Evolutionary conservation across 2,329 filamentous ascomycete genomes (phyloP), one percentile per base, ranked within the genome.

Genomic region (Pezicula neosporulosa): DNA sequence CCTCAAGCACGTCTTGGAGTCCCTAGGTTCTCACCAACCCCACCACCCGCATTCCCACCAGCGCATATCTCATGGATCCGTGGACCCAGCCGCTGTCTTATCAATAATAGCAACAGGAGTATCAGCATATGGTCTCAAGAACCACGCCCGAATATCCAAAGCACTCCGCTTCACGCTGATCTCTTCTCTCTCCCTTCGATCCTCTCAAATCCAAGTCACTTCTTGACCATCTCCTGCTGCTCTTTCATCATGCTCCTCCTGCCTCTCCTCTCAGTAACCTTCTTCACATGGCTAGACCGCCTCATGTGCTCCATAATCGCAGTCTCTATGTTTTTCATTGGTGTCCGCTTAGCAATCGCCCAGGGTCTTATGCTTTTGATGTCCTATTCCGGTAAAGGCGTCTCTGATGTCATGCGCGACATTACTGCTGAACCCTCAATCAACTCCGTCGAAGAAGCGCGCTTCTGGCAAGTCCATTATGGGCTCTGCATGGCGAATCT

Each of bases 381-480:
- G 93, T 93, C 88, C 3, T 97, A 95, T 67, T 60, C 54, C 7
- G 64, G 61, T 8, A 53, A 60, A 18, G 63, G 63, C 13, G 63
- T 68, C 33, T 48, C 49, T 27, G 84, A 86, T 19, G 86, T 96
- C n/a, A 77, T 97, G 62, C 81, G 82, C 50, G 90, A 96, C 67
- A 92, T 99, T 47, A 86, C 91, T 67, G 80, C 84, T 1, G 91
- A 97, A 62, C 83, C 88, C 2, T 80, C 81, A 50, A 84, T 97
- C 24, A 80, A 81, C 42, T 80, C 80, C 1, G 84, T 99, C 44
- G 90, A 97, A 52, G 92, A 97, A 64, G 93, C 92, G 2, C 86
- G 91, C 66, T 96, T 99, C 70, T 99, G 94, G 94, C 94, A 99
- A 73, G 94, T 97, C 13, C 94, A 99, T 70, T 97, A 97, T 67